Percentiles rank a stretch among this genome's conserved stretches.
Conservation (phyloP, 176 grass and related monocot species). For the Lolium multiflorum region DNA sequence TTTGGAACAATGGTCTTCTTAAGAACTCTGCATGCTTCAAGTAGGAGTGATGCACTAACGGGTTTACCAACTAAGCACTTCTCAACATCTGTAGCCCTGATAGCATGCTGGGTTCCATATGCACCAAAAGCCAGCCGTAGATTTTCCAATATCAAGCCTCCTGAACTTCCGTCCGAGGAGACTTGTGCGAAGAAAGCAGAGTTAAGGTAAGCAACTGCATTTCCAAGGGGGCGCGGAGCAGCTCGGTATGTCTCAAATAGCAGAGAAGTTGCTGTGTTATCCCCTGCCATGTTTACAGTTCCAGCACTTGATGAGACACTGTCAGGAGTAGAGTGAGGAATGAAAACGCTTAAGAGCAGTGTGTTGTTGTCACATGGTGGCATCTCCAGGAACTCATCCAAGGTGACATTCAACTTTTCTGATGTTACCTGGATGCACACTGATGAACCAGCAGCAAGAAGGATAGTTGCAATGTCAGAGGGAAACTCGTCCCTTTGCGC, state of each 20-base stretch:
- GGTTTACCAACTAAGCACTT: conserved; percentile 76
- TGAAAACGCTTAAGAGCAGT: conserved; percentile 69
- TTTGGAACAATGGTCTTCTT: conserved; percentile 67
- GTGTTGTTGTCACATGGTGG: conserved; percentile 72
- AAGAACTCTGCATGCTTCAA: conserved; percentile 74
- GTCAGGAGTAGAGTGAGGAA: conserved; percentile 59
- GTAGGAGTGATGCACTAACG: conserved; percentile 57
- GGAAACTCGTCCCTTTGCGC: conserved; percentile 76
- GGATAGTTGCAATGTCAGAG: conserved; percentile 80
- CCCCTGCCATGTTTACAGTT: conserved; percentile 11
- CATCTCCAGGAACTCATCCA: conserved; percentile 80
- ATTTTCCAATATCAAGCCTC: conserved; percentile 47
- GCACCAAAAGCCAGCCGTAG: conserved; percentile 81
- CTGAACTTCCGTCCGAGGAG: conserved; percentile 56
- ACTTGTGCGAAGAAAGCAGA: conserved; percentile 78
- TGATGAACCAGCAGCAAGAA: conserved; percentile 75
- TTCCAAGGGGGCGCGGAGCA: conserved; percentile 68
- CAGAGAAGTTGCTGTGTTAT: conserved; percentile 36
- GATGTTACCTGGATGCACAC: conserved; percentile 64
- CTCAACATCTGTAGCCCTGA: conserved; percentile 84
- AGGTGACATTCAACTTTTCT: conserved; percentile 46
- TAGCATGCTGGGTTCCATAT: conserved; percentile 78
- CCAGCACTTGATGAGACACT: conserved; percentile 5
- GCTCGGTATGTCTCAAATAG: conserved; percentile 88
- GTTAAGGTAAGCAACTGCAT: conserved; percentile 85